Conservation (phyloP, 202 grass and related monocot genomes). For the Cymbopogon flexuosus region DNA sequence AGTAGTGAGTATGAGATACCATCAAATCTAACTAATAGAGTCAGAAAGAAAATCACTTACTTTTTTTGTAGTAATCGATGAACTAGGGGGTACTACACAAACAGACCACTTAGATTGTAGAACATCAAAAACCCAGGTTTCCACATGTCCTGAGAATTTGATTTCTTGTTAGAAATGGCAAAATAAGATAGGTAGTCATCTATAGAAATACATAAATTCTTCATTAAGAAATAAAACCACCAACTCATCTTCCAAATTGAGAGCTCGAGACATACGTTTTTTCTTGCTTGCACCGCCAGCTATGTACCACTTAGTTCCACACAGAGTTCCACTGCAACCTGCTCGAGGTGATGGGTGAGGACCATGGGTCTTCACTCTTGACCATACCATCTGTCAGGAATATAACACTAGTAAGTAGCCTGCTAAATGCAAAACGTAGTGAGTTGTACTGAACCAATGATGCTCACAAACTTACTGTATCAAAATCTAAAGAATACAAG, state of each 20-base stretch:
- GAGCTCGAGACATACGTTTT: conserved; percentile 57
- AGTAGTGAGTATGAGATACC: neutral
- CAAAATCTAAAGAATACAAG: conserved; percentile 86
- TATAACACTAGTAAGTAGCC: neutral
- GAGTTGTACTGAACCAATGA: neutral
- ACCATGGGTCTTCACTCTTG: conserved; percentile 80
- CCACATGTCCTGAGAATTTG: conserved; percentile 60
- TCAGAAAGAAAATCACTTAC: conserved; percentile 39
- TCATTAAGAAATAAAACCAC: neutral
- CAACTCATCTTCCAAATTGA: conserved; percentile 20
- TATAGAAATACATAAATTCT: conserved; percentile 7
- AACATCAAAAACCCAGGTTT: conserved; percentile 81
- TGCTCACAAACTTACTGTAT: conserved; percentile 63
- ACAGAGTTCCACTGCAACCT: conserved; percentile 79
- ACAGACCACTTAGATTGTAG: conserved; percentile 65
- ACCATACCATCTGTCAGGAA: conserved; percentile 84
- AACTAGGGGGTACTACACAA: conserved; percentile 51
- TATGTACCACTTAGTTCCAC: conserved; percentile 97
- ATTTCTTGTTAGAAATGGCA: conserved; percentile 26
- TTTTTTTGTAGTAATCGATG: conserved; percentile 81
- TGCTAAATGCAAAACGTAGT: neutral
- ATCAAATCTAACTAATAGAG: neutral
- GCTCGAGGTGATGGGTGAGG: conserved; percentile 73
- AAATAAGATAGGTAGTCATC: neutral
- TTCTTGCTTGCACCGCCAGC: conserved; percentile 91